phyloP scores from a whole-genome alignment of 306 rosid species.

The Castanospermum australe region DNA sequence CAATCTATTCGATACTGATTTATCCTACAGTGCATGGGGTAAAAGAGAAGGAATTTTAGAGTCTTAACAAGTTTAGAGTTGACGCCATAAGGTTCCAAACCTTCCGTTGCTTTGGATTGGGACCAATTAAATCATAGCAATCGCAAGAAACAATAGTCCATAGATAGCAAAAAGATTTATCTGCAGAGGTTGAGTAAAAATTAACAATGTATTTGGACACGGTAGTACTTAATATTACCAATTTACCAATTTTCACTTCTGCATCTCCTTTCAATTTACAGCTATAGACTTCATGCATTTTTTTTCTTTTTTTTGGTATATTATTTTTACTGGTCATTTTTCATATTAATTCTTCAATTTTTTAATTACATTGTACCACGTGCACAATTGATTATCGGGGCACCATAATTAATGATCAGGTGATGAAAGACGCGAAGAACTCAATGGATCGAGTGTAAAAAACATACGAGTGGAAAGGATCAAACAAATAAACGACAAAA shows the following conservation, averaged over 20 bases:
- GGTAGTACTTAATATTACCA: neutral
- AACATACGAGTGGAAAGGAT: neutral
- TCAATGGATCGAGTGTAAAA: neutral
- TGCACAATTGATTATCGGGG: too few species aligned
- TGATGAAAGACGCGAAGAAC: too few species aligned
- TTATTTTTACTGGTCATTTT: neutral
- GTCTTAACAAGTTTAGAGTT: conserved; percentile 26
- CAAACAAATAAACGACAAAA: neutral
- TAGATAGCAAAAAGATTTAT: neutral
- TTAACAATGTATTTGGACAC: neutral
- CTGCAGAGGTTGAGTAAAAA: neutral
- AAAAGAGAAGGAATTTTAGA: conserved; percentile 12
- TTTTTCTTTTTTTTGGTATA: too few species aligned
- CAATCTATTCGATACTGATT: neutral
- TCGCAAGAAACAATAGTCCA: neutral
- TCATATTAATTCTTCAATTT: neutral
- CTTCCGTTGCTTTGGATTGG: neutral
- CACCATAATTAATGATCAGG: too few species aligned
- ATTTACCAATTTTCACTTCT: too few species aligned
- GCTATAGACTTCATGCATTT: too few species aligned
- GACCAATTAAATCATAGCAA: neutral
- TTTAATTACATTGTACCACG: neutral
- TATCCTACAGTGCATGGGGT: neutral
- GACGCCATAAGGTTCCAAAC: conserved; percentile 27
- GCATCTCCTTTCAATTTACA: too few species aligned